Percentiles rank a stretch among this genome's conserved stretches.
Evolutionary conservation across 257 asterid genomes (phyloP).

Genomic region (Asclepias syriaca): DNA sequence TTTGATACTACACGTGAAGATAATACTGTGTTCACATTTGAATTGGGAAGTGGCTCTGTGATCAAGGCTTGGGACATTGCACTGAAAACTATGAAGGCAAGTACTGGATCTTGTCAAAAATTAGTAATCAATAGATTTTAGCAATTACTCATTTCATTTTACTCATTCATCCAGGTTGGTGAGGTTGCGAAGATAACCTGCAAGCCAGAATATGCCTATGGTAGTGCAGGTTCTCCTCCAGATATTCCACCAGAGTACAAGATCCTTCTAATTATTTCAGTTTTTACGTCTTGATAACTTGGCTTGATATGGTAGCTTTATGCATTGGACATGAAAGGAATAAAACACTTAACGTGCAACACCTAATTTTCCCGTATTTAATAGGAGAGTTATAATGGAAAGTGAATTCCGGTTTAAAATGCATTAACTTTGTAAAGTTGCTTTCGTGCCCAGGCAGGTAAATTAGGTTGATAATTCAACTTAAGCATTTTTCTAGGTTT

Average conservation of each 20-base stretch:
- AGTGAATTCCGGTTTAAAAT: background rate
- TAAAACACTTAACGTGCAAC: background rate
- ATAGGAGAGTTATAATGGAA: background rate
- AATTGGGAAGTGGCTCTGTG: slow-evolving; percentile 78
- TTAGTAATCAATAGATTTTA: slow-evolving; percentile 6
- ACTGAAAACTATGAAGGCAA: slow-evolving; percentile 88
- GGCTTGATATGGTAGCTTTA: background rate
- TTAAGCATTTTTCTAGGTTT: background rate
- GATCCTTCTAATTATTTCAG: background rate
- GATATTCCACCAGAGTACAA: slow-evolving; percentile 84
- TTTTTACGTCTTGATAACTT: background rate
- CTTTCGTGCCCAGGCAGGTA: background rate
- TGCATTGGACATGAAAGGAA: background rate
- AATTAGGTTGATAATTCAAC: background rate
- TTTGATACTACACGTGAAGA: slow-evolving; percentile 96
- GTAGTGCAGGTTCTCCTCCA: slow-evolving; percentile 94
- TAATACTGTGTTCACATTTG: slow-evolving; percentile 81
- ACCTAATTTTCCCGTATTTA: background rate
- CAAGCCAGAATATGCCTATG: slow-evolving; percentile 95
- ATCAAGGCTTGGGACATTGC: slow-evolving; percentile 95
- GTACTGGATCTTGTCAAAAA: background rate
- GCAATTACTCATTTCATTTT: slow-evolving; percentile 10
- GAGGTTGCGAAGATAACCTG: slow-evolving; percentile 90
- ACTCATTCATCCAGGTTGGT: slow-evolving; percentile 56
- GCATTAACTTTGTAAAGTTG: background rate